These are phyloP conservation scores for Penicillium sp. DNA, from an alignment of 2,329 filamentous ascomycete species.

Conservation along the genomic window DNA sequence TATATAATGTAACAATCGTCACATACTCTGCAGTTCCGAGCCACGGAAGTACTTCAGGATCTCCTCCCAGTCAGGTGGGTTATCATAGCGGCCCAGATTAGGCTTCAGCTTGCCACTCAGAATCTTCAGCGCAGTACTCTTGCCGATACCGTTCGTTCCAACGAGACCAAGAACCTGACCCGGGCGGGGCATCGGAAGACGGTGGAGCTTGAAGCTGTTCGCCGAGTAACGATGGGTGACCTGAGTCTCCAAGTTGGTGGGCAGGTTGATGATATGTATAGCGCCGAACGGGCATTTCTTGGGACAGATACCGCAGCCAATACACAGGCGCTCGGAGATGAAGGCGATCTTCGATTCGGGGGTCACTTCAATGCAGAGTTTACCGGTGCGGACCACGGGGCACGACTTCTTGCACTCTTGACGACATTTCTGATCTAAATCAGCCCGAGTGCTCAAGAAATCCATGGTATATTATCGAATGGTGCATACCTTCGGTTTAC, in stretches of 20 bases:
- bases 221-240: constrained; percentile 98
- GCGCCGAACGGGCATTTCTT: constrained; percentile 99
- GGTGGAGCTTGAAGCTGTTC: constrained; percentile 99
- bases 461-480: not conserved
- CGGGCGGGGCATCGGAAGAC: constrained; percentile 90
- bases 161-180: constrained; percentile 95
- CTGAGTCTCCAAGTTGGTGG: constrained; percentile 96
- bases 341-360: constrained; percentile 91
- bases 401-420: constrained; percentile 99
- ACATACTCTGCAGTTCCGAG: constrained; percentile 89
- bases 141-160: constrained; percentile 99
- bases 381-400: constrained; percentile 93
- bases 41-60: constrained; percentile 98
- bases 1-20: no score
- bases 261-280: constrained; percentile 99
- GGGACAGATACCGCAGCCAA: constrained; percentile 98
- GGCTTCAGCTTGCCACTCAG: constrained; percentile 98
- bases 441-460: constrained; percentile 20
- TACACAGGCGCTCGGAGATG: constrained; percentile 93
- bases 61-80: constrained; percentile 98
- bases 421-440: constrained; percentile 73
- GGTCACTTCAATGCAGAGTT: constrained; percentile 93
- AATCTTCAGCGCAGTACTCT: constrained; percentile 99
- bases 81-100: constrained; percentile 90
- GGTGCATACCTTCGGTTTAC: constrained; percentile 75